Evolutionary conservation across 2,329 filamentous ascomycete genomes (phyloP).

Genomic region (Tolypocladium guangdongense): DNA sequence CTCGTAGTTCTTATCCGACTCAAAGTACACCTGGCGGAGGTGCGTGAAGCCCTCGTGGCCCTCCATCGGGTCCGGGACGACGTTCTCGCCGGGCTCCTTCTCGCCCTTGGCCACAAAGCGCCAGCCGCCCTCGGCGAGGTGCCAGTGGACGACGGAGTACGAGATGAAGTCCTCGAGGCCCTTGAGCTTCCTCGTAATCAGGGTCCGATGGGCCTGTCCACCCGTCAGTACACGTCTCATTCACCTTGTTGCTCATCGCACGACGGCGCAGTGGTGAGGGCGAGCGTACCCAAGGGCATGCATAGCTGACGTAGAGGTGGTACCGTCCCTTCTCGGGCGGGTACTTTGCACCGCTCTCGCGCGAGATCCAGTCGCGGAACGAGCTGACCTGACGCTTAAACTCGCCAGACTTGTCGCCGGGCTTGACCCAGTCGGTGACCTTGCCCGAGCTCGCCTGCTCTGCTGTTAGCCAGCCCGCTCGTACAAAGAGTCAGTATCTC

Average conservation of each 20-base stretch:
- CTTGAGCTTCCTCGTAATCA: slow-evolving; percentile 85
- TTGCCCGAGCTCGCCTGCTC: slow-evolving; percentile 4
- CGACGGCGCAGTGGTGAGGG: neutral
- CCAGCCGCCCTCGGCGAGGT: slow-evolving; percentile 67
- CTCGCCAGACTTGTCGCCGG: slow-evolving; percentile 69
- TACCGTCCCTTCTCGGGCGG: slow-evolving; percentile 83
- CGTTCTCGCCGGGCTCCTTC: slow-evolving; percentile 46
- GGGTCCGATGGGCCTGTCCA: slow-evolving; percentile 59
- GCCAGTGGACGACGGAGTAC: slow-evolving; percentile 83
- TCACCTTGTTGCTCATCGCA: too few species aligned
- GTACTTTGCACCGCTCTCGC: slow-evolving; percentile 60
- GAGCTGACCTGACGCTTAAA: slow-evolving; percentile 81
- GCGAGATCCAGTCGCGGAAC: slow-evolving; percentile 74
- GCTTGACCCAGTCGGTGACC: slow-evolving; percentile 74
- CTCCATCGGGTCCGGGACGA: slow-evolving; percentile 56
- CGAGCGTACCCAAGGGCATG: slow-evolving; percentile 67
- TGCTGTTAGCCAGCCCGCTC: neutral
- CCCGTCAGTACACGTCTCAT: neutral
- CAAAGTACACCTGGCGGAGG: slow-evolving; percentile 72
- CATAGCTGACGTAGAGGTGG: slow-evolving; percentile 90
- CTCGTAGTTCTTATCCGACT: slow-evolving; percentile 56
- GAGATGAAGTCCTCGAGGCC: slow-evolving; percentile 78
- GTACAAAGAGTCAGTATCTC: neutral
- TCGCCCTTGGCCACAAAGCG: slow-evolving; percentile 62
- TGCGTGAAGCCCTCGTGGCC: slow-evolving; percentile 59